Conservation (phyloP, 371 early-diverging fungal species). For the Dichotomocladium elegans region DNA sequence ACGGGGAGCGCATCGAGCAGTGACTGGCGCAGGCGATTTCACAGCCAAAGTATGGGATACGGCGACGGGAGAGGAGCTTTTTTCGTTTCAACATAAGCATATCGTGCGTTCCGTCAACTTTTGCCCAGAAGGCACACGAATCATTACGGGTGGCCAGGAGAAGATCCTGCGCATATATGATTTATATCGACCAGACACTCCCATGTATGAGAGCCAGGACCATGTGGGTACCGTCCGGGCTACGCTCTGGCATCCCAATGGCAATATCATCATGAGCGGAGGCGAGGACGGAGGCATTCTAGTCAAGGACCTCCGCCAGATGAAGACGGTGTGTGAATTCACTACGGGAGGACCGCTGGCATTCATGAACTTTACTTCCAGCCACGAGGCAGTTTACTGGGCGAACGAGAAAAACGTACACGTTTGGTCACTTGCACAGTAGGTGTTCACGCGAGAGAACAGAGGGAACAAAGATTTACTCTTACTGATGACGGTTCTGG, state of each 20-base stretch:
- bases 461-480: background rate
- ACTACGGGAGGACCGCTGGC: constrained; percentile 61
- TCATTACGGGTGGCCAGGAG: constrained; percentile 81
- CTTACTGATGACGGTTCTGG: too few relatives aligned
- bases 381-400: constrained; percentile 65
- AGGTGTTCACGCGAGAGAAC: constrained; percentile 15
- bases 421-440: constrained; percentile 72
- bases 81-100: constrained; percentile 70
- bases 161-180: constrained; percentile 79
- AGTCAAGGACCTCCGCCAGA: constrained; percentile 72
- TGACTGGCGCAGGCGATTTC: constrained; percentile 89
- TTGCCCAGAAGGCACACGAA: constrained; percentile 59
- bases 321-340: constrained; percentile 54
- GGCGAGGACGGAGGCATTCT: constrained; percentile 61
- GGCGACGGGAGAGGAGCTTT: constrained; percentile 63
- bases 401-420: constrained; percentile 72
- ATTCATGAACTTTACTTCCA: constrained; percentile 66
- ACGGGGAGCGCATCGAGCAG: constrained; percentile 68
- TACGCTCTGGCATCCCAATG: constrained; percentile 67
- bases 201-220: constrained; percentile 48
- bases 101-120: constrained; percentile 85
- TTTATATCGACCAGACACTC: constrained; percentile 59
- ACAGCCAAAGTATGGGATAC: constrained; percentile 87
- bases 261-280: constrained; percentile 55
- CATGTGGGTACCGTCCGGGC: constrained; percentile 65